phyloP scores from a whole-genome alignment of 352 stramenopile species.

The Pythium folliculosum region DNA sequence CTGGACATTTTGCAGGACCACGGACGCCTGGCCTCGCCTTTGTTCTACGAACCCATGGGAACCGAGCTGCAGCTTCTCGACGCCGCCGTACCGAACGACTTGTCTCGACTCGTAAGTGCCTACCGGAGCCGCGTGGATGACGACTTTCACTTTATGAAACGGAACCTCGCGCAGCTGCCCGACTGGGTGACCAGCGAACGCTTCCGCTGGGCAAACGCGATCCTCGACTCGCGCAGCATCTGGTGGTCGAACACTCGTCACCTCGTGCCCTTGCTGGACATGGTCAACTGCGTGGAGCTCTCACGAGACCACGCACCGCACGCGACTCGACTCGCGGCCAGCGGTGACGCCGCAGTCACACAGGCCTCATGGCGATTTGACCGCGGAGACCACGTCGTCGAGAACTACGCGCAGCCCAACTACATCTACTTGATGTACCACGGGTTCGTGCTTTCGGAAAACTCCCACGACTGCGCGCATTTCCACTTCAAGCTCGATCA shows the following conservation, averaged over 20 bases:
- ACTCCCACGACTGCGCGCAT: slow-evolving; percentile 86
- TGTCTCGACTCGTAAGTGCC: slow-evolving; percentile 16
- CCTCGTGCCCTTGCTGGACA: slow-evolving; percentile 93
- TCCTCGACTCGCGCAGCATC: slow-evolving; percentile 92
- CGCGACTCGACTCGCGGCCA: slow-evolving; percentile 37
- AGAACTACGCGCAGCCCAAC: slow-evolving; percentile 94
- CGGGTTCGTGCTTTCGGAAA: slow-evolving; percentile 82
- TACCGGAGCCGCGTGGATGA: slow-evolving; percentile 26
- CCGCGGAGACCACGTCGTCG: slow-evolving; percentile 78
- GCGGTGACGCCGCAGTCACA: slow-evolving; percentile 59
- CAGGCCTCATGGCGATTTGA: slow-evolving; percentile 66
- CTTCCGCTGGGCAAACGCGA: slow-evolving; percentile 83
- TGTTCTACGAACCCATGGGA: slow-evolving; percentile 43
- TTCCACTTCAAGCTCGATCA: slow-evolving; percentile 43
- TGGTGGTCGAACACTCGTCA: slow-evolving; percentile 91
- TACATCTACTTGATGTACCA: slow-evolving; percentile 94
- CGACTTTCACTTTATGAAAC: slow-evolving; percentile 2
- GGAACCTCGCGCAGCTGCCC: not conserved
- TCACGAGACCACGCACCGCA: slow-evolving; percentile 50
- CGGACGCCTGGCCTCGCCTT: slow-evolving; percentile 33
- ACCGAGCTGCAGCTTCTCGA: slow-evolving; percentile 35
- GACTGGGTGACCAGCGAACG: slow-evolving; percentile 56
- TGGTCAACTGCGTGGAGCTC: slow-evolving; percentile 90
- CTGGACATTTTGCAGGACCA: slow-evolving; percentile 72
- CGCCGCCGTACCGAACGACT: slow-evolving; percentile 43